phyloP scores from a whole-genome alignment of 495 filamentous ascomycete species.

The Aspergillus biplanus region DNA sequence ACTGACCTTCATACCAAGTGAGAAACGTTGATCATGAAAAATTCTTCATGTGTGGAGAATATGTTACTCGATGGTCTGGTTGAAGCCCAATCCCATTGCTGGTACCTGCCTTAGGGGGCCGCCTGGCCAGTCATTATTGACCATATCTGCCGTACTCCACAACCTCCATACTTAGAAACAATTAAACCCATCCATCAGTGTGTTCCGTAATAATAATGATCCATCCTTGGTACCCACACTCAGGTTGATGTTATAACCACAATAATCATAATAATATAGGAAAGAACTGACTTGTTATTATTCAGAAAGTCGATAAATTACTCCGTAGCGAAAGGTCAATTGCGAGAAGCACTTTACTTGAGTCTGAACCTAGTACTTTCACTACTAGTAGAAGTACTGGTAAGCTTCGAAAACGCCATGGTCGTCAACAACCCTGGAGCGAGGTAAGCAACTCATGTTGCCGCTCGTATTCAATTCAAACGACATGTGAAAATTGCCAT shows the following conservation, averaged over 20 bases:
- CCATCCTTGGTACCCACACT: not conserved
- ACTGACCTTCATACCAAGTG: not conserved
- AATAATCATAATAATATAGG: too few relatives aligned
- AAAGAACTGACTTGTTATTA: too few relatives aligned
- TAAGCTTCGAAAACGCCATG: too few relatives aligned
- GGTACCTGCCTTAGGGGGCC: slow-evolving; percentile 32
- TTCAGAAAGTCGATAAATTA: too few relatives aligned
- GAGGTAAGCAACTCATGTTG: not conserved
- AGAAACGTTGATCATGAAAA: slow-evolving; percentile 19
- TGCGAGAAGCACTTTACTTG: too few relatives aligned
- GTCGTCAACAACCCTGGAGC: too few relatives aligned
- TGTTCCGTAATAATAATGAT: not conserved
- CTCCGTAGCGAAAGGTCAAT: too few relatives aligned
- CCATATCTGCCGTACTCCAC: slow-evolving; percentile 26
- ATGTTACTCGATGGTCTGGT: slow-evolving; percentile 15
- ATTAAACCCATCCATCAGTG: slow-evolving; percentile 11
- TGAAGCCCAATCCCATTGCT: slow-evolving; percentile 30
- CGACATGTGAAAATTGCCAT: not conserved
- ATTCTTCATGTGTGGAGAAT: slow-evolving; percentile 28
- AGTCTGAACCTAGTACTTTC: too few relatives aligned
- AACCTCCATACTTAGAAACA: slow-evolving; percentile 28
- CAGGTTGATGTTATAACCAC: too few relatives aligned
- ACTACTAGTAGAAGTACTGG: too few relatives aligned
- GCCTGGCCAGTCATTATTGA: slow-evolving; percentile 19
- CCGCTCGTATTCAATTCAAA: not conserved